A percentile compares a stretch with the other conserved stretches of the same genome.
Evolutionary conservation across 2,329 filamentous ascomycete species (phyloP).

Genomic region (Rhynchosporium agropyri): DNA sequence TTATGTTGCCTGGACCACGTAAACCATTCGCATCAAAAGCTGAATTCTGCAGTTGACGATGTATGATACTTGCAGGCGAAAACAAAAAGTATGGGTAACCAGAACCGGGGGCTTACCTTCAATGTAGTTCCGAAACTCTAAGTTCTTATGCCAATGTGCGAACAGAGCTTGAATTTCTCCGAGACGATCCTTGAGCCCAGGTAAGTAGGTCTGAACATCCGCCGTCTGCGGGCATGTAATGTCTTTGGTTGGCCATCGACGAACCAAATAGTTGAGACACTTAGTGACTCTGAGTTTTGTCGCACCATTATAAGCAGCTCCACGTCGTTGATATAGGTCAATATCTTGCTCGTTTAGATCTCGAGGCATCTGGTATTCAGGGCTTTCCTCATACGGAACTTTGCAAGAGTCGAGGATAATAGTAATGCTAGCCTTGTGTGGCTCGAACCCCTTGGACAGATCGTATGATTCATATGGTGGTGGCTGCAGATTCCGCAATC

Average conservation of each 20-base stretch:
- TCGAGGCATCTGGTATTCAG: conserved; percentile 19
- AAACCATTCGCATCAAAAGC: too few species aligned
- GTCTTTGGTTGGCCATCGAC: conserved; percentile 19
- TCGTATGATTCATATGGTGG: conserved; percentile 18
- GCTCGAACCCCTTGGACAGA: conserved; percentile 20
- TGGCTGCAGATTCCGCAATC: conserved; percentile 22
- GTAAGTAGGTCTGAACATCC: conserved; percentile 19
- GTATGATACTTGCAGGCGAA: background rate
- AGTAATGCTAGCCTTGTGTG: conserved; percentile 10
- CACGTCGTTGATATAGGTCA: conserved; percentile 4
- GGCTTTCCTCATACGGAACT: conserved; percentile 15
- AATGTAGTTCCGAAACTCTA: conserved; percentile 21
- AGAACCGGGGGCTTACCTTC: conserved; percentile 1
- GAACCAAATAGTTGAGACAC: conserved; percentile 10
- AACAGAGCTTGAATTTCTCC: conserved; percentile 16
- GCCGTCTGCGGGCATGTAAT: background rate
- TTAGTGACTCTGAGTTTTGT: conserved; percentile 18
- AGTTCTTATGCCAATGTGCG: conserved; percentile 19
- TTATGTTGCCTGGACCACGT: background rate
- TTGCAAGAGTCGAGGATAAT: conserved; percentile 6
- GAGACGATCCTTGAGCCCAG: conserved; percentile 3
- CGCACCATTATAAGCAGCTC: conserved; percentile 15
- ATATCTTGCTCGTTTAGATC: conserved; percentile 18
- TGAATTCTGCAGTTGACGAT: background rate
- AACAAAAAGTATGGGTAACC: background rate